phyloP scores from a whole-genome alignment of 2,329 filamentous ascomycete species.

The Trichophyton equinum region DNA sequence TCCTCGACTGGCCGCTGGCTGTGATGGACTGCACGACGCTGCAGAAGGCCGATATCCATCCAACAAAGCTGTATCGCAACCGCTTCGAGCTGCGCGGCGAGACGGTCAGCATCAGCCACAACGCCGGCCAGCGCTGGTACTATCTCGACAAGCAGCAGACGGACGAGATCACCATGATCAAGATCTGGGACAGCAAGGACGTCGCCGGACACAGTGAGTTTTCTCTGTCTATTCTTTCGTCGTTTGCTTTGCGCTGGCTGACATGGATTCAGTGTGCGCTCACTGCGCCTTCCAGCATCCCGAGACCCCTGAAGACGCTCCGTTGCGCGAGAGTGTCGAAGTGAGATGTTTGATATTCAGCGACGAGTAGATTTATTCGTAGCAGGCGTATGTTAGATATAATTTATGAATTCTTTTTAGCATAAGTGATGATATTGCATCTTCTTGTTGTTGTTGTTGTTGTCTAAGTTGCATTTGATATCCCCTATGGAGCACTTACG shows the following conservation, averaged over 20 bases:
- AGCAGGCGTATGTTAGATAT: too few species aligned
- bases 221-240: neutral
- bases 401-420: too few species aligned
- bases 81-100: constrained; percentile 49
- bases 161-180: constrained; percentile 57
- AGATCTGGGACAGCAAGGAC: constrained; percentile 58
- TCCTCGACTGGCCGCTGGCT: constrained; percentile 45
- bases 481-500: too few species aligned
- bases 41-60: constrained; percentile 49
- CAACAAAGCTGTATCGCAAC: constrained; percentile 61
- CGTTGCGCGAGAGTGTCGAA: constrained; percentile 76
- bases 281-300: constrained; percentile 74
- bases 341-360: constrained; percentile 68
- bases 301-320: constrained; percentile 56
- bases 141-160: constrained; percentile 69
- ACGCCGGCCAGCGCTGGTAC: constrained; percentile 56
- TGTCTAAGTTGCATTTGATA: too few species aligned
- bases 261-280: constrained; percentile 21
- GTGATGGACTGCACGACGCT: constrained; percentile 46
- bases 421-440: too few species aligned
- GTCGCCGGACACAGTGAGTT: constrained; percentile 32
- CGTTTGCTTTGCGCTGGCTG: neutral
- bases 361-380: neutral
- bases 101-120: constrained; percentile 56
- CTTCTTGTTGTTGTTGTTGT: too few species aligned